Conservation (phyloP, 139 green algal species). For the Pleodorina starrii region DNA sequence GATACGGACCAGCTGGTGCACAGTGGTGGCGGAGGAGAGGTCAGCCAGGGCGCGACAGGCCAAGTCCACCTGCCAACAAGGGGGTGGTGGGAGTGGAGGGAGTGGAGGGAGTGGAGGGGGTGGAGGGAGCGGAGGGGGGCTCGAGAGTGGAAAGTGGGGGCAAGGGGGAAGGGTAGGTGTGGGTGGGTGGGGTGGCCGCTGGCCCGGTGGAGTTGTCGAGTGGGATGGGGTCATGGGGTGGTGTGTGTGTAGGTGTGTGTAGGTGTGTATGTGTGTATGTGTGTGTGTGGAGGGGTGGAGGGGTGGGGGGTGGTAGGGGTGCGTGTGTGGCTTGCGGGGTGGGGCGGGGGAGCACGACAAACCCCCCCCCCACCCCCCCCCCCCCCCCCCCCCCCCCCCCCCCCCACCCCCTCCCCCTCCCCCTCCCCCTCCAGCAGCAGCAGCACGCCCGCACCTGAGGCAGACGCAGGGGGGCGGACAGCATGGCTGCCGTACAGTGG, state of each 20-base stretch:
- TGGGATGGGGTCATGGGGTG: too few relatives aligned
- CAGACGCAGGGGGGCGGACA: not conserved
- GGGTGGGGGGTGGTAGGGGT: too few relatives aligned
- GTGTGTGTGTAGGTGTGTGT: too few relatives aligned
- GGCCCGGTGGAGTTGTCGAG: too few relatives aligned
- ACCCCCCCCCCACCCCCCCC: too few relatives aligned
- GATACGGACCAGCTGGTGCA: conserved; percentile 17
- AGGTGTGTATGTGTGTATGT: too few relatives aligned
- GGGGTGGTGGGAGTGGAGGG: not conserved
- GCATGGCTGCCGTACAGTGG: conserved; percentile 15
- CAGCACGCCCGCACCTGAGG: not conserved
- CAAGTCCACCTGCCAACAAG: conserved; percentile 13
- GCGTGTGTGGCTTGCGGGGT: too few relatives aligned
- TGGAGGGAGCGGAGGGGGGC: not conserved
- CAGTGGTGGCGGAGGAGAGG: not conserved
- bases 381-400: not conserved
- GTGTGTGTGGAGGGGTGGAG: too few relatives aligned
- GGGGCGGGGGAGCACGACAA: too few relatives aligned
- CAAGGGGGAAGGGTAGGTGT: too few relatives aligned
- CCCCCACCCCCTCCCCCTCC: too few relatives aligned
- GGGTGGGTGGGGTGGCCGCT: not conserved
- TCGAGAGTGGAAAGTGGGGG: not conserved
- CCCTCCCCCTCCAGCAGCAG: not conserved
- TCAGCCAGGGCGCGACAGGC: conserved; percentile 24
- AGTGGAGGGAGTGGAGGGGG: not conserved